Base-by-base conservation (phyloP, 305 asterid species). In the Petunia hybrid region DNA sequence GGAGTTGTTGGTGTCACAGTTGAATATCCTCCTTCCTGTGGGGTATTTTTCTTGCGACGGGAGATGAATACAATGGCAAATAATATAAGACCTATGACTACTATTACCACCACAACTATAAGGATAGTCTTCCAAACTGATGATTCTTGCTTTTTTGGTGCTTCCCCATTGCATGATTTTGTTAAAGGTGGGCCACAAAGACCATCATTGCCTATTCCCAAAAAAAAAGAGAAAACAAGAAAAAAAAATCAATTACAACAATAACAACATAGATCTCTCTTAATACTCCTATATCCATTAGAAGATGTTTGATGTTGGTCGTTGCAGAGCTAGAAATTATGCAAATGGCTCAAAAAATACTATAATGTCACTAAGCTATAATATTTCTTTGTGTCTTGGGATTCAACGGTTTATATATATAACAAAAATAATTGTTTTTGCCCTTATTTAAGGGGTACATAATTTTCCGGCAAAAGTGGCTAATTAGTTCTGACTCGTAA, bases 121-220 rank as follows among this genome's bases (percentile, higher is more conserved):
- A 65, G 67, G 89, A 85, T 8, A 91, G 53, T 74, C 64, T 51
- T 74, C 0, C 83, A 80, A 8, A 80, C 89, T 0, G n/a, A 94
- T 75, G 56, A 82, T 85, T 4, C 81, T 79, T 41, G 82, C 69
- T 31, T 79, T 16, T 1, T 83, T 0, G 9, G 80, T 1, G 87
- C 99, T 9, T 71, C 78, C 2, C 36, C 10, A 13, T 36, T 53
- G 78, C 78, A 74, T 74, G 64, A 90, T 9, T 76, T 67, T 22
- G 76, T 16, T 57, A 96, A 77, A 13, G 99, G 98, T 59, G 85
- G 81, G 13, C 98, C 99, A 55, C 99, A 96, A 7, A 96, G 90
- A 36, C 80, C 88, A 45, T 74, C n/a, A 86, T 95, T 94, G 76
- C 92, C 99, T 95, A 85, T 77, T 64, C 8, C 60, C 9, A 9